These are phyloP conservation scores for Calonectria honghensis DNA, from an alignment of 2,329 filamentous ascomycete species.

Conservation along the genomic window DNA sequence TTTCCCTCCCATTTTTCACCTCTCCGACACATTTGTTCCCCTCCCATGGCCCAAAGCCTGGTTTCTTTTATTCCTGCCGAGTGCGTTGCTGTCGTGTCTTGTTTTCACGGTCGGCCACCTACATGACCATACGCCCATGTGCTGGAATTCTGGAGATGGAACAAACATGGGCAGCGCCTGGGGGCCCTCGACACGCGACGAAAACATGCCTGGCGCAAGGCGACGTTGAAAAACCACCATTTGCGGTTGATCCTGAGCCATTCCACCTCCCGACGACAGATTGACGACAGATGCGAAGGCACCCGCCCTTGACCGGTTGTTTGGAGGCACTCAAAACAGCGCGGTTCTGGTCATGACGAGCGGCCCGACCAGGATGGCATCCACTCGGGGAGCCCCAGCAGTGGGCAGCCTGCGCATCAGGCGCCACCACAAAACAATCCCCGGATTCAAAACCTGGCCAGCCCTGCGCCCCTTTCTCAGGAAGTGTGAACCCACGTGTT, in stretches of 20 bases:
- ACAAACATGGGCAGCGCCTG: constrained; percentile 43
- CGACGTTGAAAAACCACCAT: constrained; percentile 36
- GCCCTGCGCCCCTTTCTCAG: constrained; percentile 49
- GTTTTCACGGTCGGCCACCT: constrained; percentile 50
- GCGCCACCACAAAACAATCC: constrained; percentile 56
- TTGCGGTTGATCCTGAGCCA: constrained; percentile 24
- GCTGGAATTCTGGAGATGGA: constrained; percentile 48
- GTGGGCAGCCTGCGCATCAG: constrained; percentile 55
- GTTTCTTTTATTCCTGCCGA: constrained; percentile 40
- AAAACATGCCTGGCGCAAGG: constrained; percentile 24
- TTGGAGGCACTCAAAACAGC: constrained; percentile 52
- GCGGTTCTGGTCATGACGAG: constrained; percentile 55
- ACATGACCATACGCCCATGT: constrained; percentile 51
- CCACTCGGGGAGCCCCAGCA: constrained; percentile 57
- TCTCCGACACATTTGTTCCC: constrained; percentile 47
- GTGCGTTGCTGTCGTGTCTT: constrained; percentile 50
- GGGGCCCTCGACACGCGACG: constrained; percentile 36
- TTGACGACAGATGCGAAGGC: constrained; percentile 43
- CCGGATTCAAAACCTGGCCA: constrained; percentile 54
- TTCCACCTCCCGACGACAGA: constrained; percentile 36
- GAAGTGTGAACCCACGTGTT: constrained; percentile 40
- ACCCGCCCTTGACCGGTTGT: constrained; percentile 48
- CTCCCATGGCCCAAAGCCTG: constrained; percentile 39
- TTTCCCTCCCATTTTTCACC: constrained; percentile 55
- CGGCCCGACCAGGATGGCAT: constrained; percentile 57